phyloP scores from a whole-genome alignment of 495 filamentous ascomycete genomes.

The Penicillium ucsense region DNA sequence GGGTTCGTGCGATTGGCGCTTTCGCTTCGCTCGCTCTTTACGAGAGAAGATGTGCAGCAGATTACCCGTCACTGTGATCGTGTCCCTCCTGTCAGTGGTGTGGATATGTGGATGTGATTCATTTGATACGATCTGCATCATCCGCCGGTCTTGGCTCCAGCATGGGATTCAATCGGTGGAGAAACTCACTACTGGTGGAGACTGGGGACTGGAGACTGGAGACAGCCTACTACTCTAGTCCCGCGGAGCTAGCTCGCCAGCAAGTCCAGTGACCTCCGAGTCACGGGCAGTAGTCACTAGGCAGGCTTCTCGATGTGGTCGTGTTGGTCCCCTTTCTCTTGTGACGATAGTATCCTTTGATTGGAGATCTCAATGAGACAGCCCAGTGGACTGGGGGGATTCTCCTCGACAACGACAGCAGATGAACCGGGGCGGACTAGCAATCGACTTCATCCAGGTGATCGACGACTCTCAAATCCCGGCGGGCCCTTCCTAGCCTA shows the following conservation, averaged over 20 bases:
- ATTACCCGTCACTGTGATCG: constrained; percentile 13
- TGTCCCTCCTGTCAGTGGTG: background rate
- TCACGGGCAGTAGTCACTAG: no score
- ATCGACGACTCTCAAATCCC: no score
- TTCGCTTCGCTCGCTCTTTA: constrained; percentile 20
- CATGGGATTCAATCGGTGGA: background rate
- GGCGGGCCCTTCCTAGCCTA: no score
- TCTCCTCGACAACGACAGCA: background rate
- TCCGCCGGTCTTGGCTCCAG: background rate
- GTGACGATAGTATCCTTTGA: no score
- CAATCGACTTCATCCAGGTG: no score
- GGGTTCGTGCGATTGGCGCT: constrained; percentile 7
- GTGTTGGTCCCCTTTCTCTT: no score
- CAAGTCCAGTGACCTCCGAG: no score
- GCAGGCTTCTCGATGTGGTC: no score
- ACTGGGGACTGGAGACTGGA: background rate
- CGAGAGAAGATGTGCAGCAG: constrained; percentile 17
- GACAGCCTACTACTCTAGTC: no score
- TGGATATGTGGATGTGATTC: constrained; percentile 11
- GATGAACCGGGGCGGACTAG: no score
- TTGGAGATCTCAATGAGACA: no score
- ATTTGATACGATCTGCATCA: background rate
- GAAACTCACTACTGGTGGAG: constrained; percentile 13
- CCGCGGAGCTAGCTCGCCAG: constrained; percentile 6
- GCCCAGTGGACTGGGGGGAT: background rate